phyloP scores from a whole-genome alignment of 441 rosid species.

The Caryocar brasiliense region DNA sequence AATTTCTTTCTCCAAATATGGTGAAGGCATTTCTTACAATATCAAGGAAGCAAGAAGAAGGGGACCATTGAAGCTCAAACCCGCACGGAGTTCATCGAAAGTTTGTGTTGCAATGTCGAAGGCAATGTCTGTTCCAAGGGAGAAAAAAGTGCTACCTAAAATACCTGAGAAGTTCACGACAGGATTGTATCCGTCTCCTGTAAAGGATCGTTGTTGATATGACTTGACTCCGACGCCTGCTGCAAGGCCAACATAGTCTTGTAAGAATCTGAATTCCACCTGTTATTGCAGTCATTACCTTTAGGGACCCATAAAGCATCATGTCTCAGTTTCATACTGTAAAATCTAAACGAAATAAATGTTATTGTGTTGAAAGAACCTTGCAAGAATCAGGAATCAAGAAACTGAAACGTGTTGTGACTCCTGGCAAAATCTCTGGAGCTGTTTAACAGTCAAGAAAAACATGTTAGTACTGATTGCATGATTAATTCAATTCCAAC shows the following conservation, averaged over 20 bases:
- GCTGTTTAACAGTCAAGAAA: conserved; percentile 20
- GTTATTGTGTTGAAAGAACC: too few relatives aligned
- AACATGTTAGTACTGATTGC: background rate
- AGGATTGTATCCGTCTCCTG: conserved; percentile 25
- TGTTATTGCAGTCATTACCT: conserved; percentile 14
- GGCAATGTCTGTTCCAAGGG: conserved; percentile 31
- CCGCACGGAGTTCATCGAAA: conserved; percentile 27
- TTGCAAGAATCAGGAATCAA: conserved; percentile 35
- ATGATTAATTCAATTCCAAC: background rate
- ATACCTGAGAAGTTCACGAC: conserved; percentile 29
- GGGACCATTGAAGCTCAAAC: conserved; percentile 31
- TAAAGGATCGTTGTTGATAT: conserved; percentile 1
- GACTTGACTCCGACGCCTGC: conserved; percentile 34
- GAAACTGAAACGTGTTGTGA: conserved; percentile 29
- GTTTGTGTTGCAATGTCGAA: conserved; percentile 17
- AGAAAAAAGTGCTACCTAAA: conserved; percentile 27
- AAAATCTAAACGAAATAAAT: too few relatives aligned
- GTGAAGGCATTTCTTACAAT: conserved; percentile 25
- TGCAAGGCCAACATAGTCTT: conserved; percentile 35
- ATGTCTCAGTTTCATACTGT: background rate
- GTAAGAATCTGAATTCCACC: conserved; percentile 43
- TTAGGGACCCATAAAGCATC: background rate
- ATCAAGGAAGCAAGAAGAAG: conserved; percentile 33
- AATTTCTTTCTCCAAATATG: background rate
- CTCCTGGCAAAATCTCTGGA: conserved; percentile 38